Conservation (phyloP, 2,329 filamentous ascomycete genomes). For the Fusarium nodosum region DNA sequence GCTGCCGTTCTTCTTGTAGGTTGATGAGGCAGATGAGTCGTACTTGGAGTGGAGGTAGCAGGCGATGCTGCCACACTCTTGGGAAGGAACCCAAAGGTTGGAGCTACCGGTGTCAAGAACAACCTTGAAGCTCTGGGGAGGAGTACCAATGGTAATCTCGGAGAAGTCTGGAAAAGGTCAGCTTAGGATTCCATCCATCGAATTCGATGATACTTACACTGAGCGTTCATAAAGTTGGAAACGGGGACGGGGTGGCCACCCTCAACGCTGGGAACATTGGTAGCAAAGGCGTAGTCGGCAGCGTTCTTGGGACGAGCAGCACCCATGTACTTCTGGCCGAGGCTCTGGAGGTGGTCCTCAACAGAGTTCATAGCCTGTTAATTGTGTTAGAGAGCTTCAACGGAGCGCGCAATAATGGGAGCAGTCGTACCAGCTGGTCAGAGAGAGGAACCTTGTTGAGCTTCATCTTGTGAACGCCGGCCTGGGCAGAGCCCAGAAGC, state of each 20-base stretch:
- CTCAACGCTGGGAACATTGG: constrained; percentile 74
- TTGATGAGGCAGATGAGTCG: constrained; percentile 88
- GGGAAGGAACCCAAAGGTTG: constrained; percentile 97
- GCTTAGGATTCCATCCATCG: neutral
- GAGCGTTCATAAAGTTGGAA: constrained; percentile 98
- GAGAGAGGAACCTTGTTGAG: constrained; percentile 94
- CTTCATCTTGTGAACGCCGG: constrained; percentile 94
- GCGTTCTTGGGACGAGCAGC: constrained; percentile 72
- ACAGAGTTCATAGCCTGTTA: constrained; percentile 81
- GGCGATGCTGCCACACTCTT: constrained; percentile 91
- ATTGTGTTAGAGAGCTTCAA: constrained; percentile 30
- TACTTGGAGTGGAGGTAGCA: constrained; percentile 99
- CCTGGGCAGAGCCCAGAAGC: constrained; percentile 85
- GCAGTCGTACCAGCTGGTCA: constrained; percentile 85
- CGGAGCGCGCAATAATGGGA: constrained; percentile 1
- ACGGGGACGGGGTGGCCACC: constrained; percentile 86
- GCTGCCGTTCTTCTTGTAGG: constrained; percentile 94
- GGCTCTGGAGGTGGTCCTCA: constrained; percentile 81
- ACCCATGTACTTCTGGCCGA: constrained; percentile 98
- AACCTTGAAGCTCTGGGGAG: constrained; percentile 97
- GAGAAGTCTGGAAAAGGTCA: constrained; percentile 82
- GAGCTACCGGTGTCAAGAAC: constrained; percentile 98
- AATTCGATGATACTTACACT: constrained; percentile 75
- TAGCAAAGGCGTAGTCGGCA: constrained; percentile 83
- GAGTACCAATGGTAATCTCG: constrained; percentile 91